Percentiles rank a stretch among this genome's conserved stretches.
These are phyloP conservation scores for Tolypocladium ovalisporum DNA, from an alignment of 2,329 filamentous ascomycete species.

Conservation along the genomic window DNA sequence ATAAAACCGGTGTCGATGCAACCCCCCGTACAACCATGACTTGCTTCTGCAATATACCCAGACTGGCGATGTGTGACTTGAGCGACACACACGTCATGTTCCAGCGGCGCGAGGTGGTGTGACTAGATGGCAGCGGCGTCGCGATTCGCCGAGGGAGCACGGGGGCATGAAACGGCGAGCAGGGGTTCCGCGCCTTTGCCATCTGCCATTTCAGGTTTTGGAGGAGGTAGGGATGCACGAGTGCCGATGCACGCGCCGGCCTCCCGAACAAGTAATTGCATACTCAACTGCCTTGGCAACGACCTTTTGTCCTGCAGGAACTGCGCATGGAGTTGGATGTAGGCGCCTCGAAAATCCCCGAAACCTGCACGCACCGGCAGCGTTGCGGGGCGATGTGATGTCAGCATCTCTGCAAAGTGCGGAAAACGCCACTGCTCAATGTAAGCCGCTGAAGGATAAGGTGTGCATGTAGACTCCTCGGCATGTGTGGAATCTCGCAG, in stretches of 20 bases:
- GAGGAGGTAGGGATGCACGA: background rate
- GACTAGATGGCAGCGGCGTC: background rate
- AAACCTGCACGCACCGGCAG: background rate
- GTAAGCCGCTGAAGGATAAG: background rate
- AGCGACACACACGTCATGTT: background rate
- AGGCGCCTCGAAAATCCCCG: background rate
- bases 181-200: background rate
- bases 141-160: background rate
- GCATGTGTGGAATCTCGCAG: background rate
- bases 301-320: background rate
- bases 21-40: background rate
- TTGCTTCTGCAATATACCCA: background rate
- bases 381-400: background rate
- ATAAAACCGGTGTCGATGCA: background rate
- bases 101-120: background rate
- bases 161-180: background rate
- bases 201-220: background rate
- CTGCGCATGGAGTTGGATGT: background rate
- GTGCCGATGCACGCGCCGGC: background rate
- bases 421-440: background rate
- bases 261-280: background rate
- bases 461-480: background rate
- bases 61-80: background rate
- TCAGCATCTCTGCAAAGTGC: background rate
- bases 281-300: background rate